Evolutionary conservation across 164 flowering plant species (phyloP).

Genomic region (Amborella trichopoda): DNA sequence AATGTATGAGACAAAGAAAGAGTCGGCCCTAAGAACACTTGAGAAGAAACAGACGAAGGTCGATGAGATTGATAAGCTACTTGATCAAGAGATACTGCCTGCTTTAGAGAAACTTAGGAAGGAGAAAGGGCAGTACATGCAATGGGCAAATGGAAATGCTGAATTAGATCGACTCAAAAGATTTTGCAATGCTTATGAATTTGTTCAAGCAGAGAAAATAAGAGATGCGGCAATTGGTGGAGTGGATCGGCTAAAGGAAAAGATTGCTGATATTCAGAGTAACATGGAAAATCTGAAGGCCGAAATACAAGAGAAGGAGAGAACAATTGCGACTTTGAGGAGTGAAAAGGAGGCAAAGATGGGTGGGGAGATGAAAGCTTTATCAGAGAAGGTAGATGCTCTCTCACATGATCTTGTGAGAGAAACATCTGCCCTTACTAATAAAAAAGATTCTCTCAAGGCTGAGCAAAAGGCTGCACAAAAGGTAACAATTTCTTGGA

Average conservation of each 20-base stretch:
- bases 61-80: constrained; percentile 93
- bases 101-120: constrained; percentile 91
- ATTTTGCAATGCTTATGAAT: constrained; percentile 91
- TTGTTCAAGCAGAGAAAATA: constrained; percentile 67
- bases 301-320: constrained; percentile 64
- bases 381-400: constrained; percentile 70
- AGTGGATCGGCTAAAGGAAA: constrained; percentile 52
- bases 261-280: constrained; percentile 46
- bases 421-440: constrained; percentile 56
- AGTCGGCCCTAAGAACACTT: constrained; percentile 86
- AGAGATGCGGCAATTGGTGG: constrained; percentile 51
- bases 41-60: constrained; percentile 98
- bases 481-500: constrained; percentile 32
- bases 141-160: constrained; percentile 96
- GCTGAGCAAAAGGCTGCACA: constrained; percentile 52
- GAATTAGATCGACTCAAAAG: constrained; percentile 80
- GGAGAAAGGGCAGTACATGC: constrained; percentile 90
- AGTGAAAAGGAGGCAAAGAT: constrained; percentile 76
- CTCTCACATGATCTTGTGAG: constrained; percentile 69
- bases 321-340: constrained; percentile 33
- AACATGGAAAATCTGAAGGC: constrained; percentile 17
- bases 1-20: constrained; percentile 98
- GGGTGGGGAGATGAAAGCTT: constrained; percentile 73
- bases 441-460: constrained; percentile 62
- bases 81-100: constrained; percentile 89